Evolutionary conservation across 2,329 filamentous ascomycete genomes (phyloP), one percentile per base, ranked within the genome.

Genomic region (Clonostachys chloroleuca): DNA sequence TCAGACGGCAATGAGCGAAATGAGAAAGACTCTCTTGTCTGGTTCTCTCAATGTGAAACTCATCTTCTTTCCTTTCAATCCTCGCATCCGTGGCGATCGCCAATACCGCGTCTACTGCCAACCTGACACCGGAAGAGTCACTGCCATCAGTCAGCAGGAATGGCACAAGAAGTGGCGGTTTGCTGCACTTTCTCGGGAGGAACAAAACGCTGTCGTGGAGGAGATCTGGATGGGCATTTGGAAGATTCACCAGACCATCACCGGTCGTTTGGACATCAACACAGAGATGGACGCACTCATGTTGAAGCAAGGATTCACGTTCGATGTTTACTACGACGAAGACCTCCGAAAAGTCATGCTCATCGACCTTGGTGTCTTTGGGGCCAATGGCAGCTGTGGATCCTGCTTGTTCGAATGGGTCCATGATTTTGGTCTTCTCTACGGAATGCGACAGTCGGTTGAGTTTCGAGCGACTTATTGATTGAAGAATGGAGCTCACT

Each of bases 371-470:
- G 75, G 74, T 47, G 63, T 62, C 2, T 75, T 75, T 53, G 72
- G 72, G 0, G 64, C 62, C 3, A 59, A 66, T 51, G 70, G 67
- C 18, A 64, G 62, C 5, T 74, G 70, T 56, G 70, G 73, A 8
- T 68, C 65, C 24, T 74, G 68, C 51, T 54, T 75, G 24, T 77
- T 73, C 49, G 65, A 75, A 13, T 75, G 70, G 71, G 52, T 70
- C 1, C 57, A 52, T 9, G 67, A 75, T 54, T 56, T 57, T 5
- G 53, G 56, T 5, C 44, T 62, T 6, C 48, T 74, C 37, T 70
- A 73, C 50, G 65, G 67, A 3, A 46, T 60, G 30, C 45, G 53
- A 9, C 51, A 54, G 6, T 52, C 54, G 46, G 48, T 59, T n/a
- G 61, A 64, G 50, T 65, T 68, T 39, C 56, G 61, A 13, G 51